Conservation (phyloP, 1,284 basidiomycete genomes). For the Calocybe gambosa region DNA sequence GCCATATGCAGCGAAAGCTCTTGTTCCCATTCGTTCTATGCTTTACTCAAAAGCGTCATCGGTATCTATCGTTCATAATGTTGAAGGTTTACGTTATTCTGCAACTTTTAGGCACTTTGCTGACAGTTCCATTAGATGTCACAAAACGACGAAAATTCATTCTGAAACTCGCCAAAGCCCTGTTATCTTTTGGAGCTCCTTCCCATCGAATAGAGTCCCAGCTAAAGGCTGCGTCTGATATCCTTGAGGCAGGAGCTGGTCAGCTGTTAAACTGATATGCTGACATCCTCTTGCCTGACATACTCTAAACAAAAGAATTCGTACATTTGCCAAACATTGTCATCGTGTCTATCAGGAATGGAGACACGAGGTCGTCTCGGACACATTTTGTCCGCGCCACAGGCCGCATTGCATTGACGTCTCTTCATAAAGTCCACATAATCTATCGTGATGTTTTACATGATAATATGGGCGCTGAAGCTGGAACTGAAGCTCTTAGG, state of each 20-base stretch:
- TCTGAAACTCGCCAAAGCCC: constrained; percentile 72
- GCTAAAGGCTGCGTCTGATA: constrained; percentile 46
- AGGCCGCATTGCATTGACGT: constrained; percentile 67
- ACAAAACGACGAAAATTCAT: constrained; percentile 68
- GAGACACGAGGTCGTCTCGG: constrained; percentile 50
- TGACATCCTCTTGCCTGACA: neutral
- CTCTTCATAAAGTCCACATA: constrained; percentile 66
- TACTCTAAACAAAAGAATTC: constrained; percentile 47
- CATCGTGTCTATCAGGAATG: constrained; percentile 71
- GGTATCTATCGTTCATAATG: constrained; percentile 26
- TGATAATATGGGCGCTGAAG: constrained; percentile 61
- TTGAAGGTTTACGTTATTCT: constrained; percentile 26
- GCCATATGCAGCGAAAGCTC: constrained; percentile 10
- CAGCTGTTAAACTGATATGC: constrained; percentile 12
- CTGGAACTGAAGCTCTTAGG: constrained; percentile 57
- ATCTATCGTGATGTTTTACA: constrained; percentile 77
- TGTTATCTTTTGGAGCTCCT: constrained; percentile 79
- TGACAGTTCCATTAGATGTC: constrained; percentile 37
- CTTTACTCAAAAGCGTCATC: constrained; percentile 21
- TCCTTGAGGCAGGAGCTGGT: constrained; percentile 39
- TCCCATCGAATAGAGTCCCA: constrained; percentile 85
- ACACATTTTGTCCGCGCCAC: constrained; percentile 76
- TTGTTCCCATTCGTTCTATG: constrained; percentile 15
- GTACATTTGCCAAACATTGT: constrained; percentile 77
- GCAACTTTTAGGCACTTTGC: neutral